Percentiles rank a stretch among this genome's conserved stretches.
phyloP scores from a whole-genome alignment of 2,329 filamentous ascomycete species.

The Pseudogymnoascus sp. region DNA sequence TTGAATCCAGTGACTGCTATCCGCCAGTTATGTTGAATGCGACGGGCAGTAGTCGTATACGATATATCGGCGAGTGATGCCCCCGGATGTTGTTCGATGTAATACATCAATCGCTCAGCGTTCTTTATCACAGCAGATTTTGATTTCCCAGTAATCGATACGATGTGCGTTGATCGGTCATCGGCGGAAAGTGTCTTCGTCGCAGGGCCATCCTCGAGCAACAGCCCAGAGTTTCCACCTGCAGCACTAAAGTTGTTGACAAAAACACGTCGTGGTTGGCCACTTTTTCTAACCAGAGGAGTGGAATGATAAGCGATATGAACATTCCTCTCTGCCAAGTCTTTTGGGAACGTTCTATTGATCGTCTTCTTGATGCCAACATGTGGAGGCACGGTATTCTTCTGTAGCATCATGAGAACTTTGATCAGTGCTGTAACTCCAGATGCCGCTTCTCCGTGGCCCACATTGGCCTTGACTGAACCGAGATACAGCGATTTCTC shows the following conservation, averaged over 20 bases:
- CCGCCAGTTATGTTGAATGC: conserved; percentile 51
- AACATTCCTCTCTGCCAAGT: conserved; percentile 30
- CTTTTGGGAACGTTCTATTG: conserved; percentile 26
- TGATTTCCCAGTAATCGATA: conserved; percentile 41
- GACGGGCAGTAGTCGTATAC: conserved; percentile 34
- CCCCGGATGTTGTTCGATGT: conserved; percentile 9
- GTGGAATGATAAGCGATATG: conserved; percentile 24
- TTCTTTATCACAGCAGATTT: conserved; percentile 10
- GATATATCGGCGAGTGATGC: conserved; percentile 22
- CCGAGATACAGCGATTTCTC: conserved; percentile 41
- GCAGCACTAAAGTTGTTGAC: conserved; percentile 44
- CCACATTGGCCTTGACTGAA: conserved; percentile 30
- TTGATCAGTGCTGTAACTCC: conserved; percentile 29
- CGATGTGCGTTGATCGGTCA: conserved; percentile 35
- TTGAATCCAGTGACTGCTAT: conserved; percentile 39
- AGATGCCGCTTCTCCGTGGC: conserved; percentile 29
- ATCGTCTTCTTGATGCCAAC: conserved; percentile 29
- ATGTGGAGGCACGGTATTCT: conserved; percentile 26
- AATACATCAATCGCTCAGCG: conserved; percentile 11
- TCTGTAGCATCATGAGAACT: conserved; percentile 25
- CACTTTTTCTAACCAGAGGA: conserved; percentile 25
- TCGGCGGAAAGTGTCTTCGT: conserved; percentile 31
- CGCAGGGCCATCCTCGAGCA: conserved; percentile 25
- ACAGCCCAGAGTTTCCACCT: conserved; percentile 26
- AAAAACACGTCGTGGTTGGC: conserved; percentile 30